A percentile compares a stretch with the other conserved stretches of the same genome.
Evolutionary conservation across 2,329 filamentous ascomycete species (phyloP).

Genomic region (Sphaceloma murrayae): DNA sequence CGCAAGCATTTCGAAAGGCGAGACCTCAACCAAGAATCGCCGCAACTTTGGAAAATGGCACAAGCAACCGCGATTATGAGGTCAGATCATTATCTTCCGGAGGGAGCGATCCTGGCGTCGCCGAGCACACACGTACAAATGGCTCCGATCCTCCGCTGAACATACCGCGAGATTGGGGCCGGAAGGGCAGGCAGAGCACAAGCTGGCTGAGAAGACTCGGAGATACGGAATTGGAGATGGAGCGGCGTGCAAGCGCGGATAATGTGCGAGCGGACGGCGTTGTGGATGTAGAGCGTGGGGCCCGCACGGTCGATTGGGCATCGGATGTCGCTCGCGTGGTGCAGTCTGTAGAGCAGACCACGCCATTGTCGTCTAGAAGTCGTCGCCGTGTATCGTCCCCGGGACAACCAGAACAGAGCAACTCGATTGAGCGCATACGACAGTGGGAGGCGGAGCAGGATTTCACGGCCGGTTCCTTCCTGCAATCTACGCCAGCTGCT

Average conservation of each 20-base stretch:
- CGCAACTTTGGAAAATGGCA: constrained; percentile 36
- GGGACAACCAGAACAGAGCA: constrained; percentile 18
- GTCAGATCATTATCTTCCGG: constrained; percentile 16
- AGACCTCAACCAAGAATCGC: constrained; percentile 32
- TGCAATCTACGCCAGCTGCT: constrained; percentile 40
- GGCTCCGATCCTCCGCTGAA: constrained; percentile 36
- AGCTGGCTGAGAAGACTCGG: constrained; percentile 38
- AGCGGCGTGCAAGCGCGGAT: constrained; percentile 18
- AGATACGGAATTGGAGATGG: constrained; percentile 21
- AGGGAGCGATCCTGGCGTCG: constrained; percentile 14
- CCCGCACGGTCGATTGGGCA: constrained; percentile 23
- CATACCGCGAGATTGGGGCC: constrained; percentile 40
- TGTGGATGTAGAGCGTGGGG: constrained; percentile 20
- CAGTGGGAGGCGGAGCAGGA: constrained; percentile 35
- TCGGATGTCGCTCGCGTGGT: constrained; percentile 31
- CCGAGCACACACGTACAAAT: constrained; percentile 4
- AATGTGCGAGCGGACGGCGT: constrained; percentile 8
- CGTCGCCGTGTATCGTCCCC: constrained; percentile 21
- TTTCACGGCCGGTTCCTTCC: constrained; percentile 37
- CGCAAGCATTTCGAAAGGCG: constrained; percentile 36
- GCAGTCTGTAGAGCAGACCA: constrained; percentile 32
- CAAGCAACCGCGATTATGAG: constrained; percentile 24
- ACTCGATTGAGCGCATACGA: constrained; percentile 21
- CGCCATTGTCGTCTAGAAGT: constrained; percentile 17
- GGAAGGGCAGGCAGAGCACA: constrained; percentile 33